These are phyloP conservation scores for Naganishia randhawae DNA, from an alignment of 768 basidiomycete species.

Conservation along the genomic window DNA sequence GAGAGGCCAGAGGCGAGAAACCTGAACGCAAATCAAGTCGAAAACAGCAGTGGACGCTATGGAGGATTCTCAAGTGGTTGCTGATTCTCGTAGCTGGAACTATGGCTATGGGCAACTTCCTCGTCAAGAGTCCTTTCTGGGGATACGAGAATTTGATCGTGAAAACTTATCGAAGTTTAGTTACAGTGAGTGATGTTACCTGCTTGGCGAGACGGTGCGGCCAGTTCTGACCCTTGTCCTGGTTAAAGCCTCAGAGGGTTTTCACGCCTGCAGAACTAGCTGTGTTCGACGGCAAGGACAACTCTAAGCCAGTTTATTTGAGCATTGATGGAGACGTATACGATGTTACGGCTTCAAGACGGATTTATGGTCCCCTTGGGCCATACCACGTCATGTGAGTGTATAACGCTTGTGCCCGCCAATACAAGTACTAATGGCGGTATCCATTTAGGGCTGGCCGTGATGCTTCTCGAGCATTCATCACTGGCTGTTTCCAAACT, in stretches of 20 bases:
- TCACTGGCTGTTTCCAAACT: conserved; percentile 84
- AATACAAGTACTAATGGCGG: background rate
- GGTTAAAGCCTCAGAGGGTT: conserved; percentile 7
- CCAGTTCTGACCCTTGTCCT: background rate
- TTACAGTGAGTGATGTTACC: conserved; percentile 5
- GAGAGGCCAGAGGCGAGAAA: conserved; percentile 64
- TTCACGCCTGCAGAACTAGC: conserved; percentile 71
- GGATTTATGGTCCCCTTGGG: conserved; percentile 83
- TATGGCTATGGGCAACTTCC: conserved; percentile 61
- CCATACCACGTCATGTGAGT: conserved; percentile 52
- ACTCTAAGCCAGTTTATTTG: conserved; percentile 70
- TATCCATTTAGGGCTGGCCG: conserved; percentile 58
- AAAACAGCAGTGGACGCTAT: conserved; percentile 50
- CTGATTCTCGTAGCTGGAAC: conserved; percentile 56
- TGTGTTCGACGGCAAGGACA: conserved; percentile 66
- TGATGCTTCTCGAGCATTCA: conserved; percentile 89
- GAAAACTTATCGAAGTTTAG: conserved; percentile 50
- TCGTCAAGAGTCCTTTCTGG: conserved; percentile 84
- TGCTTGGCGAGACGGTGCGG: background rate
- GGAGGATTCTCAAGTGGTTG: conserved; percentile 58
- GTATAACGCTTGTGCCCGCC: background rate
- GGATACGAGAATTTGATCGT: conserved; percentile 68
- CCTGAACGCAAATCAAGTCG: conserved; percentile 64
- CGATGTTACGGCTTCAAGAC: conserved; percentile 74
- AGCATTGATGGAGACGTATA: conserved; percentile 90